phyloP scores from a whole-genome alignment of 2,329 filamentous ascomycete species.

The Aspergillus texensis region DNA sequence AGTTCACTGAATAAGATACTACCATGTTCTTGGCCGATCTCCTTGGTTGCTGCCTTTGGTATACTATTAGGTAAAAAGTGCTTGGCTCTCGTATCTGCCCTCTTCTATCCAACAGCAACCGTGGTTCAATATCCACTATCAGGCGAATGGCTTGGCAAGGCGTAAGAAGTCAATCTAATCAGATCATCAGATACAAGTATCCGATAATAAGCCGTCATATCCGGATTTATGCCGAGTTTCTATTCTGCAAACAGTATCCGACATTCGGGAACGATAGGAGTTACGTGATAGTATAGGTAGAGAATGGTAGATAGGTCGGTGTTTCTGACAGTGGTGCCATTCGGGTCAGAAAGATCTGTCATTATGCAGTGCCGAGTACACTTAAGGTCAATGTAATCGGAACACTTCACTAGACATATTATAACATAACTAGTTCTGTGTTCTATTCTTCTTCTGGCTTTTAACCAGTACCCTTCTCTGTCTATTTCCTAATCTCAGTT shows the following conservation, averaged over 20 bases:
- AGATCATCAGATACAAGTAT: not conserved
- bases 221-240: not conserved
- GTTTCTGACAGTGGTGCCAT: not conserved
- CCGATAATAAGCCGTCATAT: not conserved
- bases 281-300: not conserved
- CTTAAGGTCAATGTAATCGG: not conserved
- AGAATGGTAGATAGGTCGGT: not conserved
- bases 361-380: not conserved
- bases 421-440: not conserved
- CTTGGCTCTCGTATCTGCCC: not conserved
- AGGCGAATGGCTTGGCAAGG: not conserved
- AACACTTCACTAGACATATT: not conserved
- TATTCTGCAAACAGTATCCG: not conserved
- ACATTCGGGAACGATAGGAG: not conserved
- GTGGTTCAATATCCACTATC: not conserved
- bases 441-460: not conserved
- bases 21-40: not conserved
- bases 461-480: not conserved
- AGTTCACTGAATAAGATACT: not conserved
- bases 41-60: not conserved
- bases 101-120: not conserved
- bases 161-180: not conserved
- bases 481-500: not conserved
- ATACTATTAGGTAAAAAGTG: not conserved
- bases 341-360: not conserved